Base-by-base conservation (phyloP, 23 red algal species). In the Gracilaria vermiculophylla region DNA sequence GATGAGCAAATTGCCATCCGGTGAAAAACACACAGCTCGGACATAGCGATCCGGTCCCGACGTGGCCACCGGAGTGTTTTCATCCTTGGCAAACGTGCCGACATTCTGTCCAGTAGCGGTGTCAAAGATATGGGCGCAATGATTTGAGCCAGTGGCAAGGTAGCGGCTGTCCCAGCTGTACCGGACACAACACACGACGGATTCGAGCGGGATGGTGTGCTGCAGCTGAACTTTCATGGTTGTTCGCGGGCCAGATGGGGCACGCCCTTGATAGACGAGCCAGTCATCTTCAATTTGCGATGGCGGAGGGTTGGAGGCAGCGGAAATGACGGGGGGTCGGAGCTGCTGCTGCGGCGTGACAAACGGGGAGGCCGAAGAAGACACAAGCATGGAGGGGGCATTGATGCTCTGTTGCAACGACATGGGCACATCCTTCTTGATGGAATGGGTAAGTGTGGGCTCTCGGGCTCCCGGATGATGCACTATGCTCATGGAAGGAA, bases 161-260 rank as follows among this genome's bases (percentile, higher is more conserved):
- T 85, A 94, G 51, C 80, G 82, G 12, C 95, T 90, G 83, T 94
- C 82, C 76, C 81, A 91, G 50, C 89, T 94, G 75, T 97, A 97
- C 3, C 89, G 90, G 34, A 97, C 95, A 62, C 95, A 97, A 74
- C 95, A 97, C 15, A 97, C 95, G 31, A 97, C 95, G 13, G 95
- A 97, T 43, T 97, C 95, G 35, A 91, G 83, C 13, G 69, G 76
- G 28, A 95, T 73, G 14, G 93, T 81, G 58, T 95, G 77, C 34
- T 95, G 93, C 45, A 95, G 43, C 19, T 71, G 73, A 9, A 95
- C 71, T 21, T 82, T 76, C 76, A 95, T 84, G 47, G 83, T 85
- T 49, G 71, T 54, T 11, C 16, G 17, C 19, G 75, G 23, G 39
- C 93, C 85, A 52, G 47, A 66, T 24, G 65, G 57, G 25, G 44